Conservation (phyloP, 345 rosid species). For the Conringia planisiliqua region DNA sequence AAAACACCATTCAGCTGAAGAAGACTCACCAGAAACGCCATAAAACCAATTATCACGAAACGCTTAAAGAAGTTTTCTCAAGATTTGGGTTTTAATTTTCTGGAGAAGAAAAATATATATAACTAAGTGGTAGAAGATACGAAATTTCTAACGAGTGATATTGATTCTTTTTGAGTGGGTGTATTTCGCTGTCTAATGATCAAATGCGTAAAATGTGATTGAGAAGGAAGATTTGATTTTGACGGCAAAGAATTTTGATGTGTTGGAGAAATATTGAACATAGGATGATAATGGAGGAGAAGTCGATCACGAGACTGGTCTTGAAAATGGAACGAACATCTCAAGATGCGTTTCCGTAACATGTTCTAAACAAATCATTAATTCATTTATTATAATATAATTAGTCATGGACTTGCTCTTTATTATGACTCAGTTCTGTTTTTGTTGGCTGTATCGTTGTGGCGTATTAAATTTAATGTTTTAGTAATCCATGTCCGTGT, state of each 20-base stretch:
- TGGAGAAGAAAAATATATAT: too few species aligned
- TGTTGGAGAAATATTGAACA: slow-evolving; percentile 23
- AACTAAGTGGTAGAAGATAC: too few species aligned
- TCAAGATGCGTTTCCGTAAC: slow-evolving; percentile 17
- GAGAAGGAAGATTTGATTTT: not conserved
- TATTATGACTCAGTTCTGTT: not conserved
- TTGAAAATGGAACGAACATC: not conserved
- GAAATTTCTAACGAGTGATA: not conserved
- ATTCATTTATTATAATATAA: too few species aligned
- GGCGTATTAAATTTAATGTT: not conserved
- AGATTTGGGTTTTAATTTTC: not conserved
- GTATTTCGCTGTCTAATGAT: slow-evolving; percentile 14
- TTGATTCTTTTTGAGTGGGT: slow-evolving; percentile 25
- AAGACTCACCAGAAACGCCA: slow-evolving; percentile 24
- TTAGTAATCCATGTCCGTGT: not conserved
- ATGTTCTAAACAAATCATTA: not conserved
- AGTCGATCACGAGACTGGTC: slow-evolving; percentile 23
- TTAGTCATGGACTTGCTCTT: slow-evolving; percentile 14
- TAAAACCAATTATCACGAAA: not conserved
- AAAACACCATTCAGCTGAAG: not conserved
- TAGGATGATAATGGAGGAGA: slow-evolving; percentile 21
- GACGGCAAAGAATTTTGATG: slow-evolving; percentile 20
- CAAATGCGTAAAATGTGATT: slow-evolving; percentile 18
- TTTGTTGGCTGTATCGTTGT: not conserved
- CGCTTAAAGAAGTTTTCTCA: not conserved